phyloP scores from a whole-genome alignment of 2,329 filamentous ascomycete genomes.

The Bertia moriformis region DNA sequence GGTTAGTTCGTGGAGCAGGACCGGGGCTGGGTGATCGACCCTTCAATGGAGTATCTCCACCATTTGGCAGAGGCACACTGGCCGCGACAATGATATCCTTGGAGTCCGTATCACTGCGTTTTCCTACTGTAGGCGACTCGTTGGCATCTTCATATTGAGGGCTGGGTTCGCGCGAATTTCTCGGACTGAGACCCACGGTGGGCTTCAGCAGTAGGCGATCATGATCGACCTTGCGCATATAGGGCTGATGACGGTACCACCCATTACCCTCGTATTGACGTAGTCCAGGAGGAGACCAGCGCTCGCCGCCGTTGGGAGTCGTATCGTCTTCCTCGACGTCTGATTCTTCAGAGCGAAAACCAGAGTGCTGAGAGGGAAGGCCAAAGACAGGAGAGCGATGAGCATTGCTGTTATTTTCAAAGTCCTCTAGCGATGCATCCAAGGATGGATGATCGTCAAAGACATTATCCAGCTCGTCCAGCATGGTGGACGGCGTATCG shows the following conservation, averaged over 20 bases:
- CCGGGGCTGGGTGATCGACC: neutral
- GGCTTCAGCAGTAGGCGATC: neutral
- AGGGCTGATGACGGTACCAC: neutral
- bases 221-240: neutral
- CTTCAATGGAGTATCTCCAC: neutral
- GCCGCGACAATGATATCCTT: neutral
- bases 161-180: neutral
- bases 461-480: conserved; percentile 1
- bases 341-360: neutral
- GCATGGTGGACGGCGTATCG: neutral
- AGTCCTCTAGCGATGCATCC: conserved; percentile 1
- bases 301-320: neutral
- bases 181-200: neutral
- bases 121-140: neutral
- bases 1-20: neutral
- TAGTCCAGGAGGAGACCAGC: neutral
- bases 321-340: neutral
- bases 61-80: neutral
- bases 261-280: neutral
- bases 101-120: neutral
- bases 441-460: conserved; percentile 1
- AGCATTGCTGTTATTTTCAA: conserved; percentile 1
- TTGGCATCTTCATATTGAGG: neutral
- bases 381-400: neutral
- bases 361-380: neutral